A percentile compares a stretch with the other conserved stretches of the same genome.
phyloP scores from a whole-genome alignment of 2,329 filamentous ascomycete species.

The Meredithiella fracta region DNA sequence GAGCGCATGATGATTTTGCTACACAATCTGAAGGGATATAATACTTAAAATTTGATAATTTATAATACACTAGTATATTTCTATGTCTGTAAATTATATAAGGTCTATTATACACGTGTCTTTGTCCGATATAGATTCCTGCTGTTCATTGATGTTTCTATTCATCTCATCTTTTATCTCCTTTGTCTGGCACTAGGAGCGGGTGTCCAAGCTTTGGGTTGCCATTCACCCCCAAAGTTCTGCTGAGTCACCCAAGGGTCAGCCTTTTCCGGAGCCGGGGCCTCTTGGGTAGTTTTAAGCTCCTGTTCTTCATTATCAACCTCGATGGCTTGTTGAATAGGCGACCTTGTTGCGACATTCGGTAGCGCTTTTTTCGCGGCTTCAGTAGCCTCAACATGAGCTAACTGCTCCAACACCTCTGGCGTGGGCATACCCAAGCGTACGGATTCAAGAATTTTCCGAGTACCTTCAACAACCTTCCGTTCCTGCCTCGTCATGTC shows the following conservation, averaged over 20 bases:
- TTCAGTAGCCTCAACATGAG: background rate
- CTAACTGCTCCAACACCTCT: conserved; percentile 15
- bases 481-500: conserved; percentile 22
- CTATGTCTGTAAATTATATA: background rate
- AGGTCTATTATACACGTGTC: background rate
- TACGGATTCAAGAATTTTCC: conserved; percentile 10
- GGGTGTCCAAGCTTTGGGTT: conserved; percentile 47
- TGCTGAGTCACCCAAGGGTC: conserved; percentile 44
- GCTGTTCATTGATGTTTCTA: background rate
- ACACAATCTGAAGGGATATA: conserved; percentile 5
- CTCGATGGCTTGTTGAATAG: background rate
- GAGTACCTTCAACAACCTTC: conserved; percentile 12
- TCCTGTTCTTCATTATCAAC: background rate
- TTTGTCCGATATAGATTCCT: background rate
- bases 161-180: conserved; percentile 19
- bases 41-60: background rate
- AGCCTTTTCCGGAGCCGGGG: conserved; percentile 16
- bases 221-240: conserved; percentile 48
- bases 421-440: background rate
- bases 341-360: background rate
- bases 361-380: too few species aligned
- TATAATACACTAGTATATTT: background rate
- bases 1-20: conserved; percentile 22
- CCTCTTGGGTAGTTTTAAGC: conserved; percentile 6
- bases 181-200: conserved; percentile 17